Base-by-base conservation (phyloP, 1,139 yeast species). In the Blastobotrys ciferrii region DNA sequence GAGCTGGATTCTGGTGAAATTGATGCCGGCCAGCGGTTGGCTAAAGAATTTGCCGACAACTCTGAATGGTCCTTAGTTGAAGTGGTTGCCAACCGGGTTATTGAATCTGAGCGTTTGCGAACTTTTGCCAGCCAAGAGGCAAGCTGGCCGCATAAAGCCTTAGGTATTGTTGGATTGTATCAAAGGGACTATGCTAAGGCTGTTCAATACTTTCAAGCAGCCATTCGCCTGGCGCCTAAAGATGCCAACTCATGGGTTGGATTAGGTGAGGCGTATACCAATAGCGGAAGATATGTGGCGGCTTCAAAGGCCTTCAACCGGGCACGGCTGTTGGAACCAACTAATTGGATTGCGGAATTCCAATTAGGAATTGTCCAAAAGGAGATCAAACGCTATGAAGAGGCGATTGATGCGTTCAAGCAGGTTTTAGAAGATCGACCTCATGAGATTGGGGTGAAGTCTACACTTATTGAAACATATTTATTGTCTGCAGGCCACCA, bases 231-330 rank as follows among this genome's bases (percentile, higher is more conserved):
- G 56, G 72, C 81, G 33, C 72, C 85, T 0, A 61, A 65, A 50
- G 97, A 92, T 66, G 66, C 77, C 6, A 83, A 86, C 57, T 83
- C 96, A 11, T 91, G 98, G 98, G 74, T 86, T 20, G 97, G 97
- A 0, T 72, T 92, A 33, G 98, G 98, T 17, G 98, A 94, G 65
- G 94, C 97, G 0, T 92, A 92, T 64, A 74, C 77, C 50, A 79
- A 82, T 41, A 81, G 95, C 66, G 98, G 98, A 4, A 76, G 96
- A 54, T 72, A 83, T 43, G 92, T 86, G 51, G 95, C 98, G 2
- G 88, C 96, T 0, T 75, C 78, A 6, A 89, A 86, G 62, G 97
- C 94, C 1, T 87, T 89, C 59, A 74, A 72, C 35, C 81, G 82
- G 53, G 88, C 92, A 0, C 61, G 78, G 37, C 70, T 73, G 19